These are phyloP conservation scores for Naganishia friedmannii DNA, from an alignment of 768 basidiomycete genomes.

Conservation along the genomic window DNA sequence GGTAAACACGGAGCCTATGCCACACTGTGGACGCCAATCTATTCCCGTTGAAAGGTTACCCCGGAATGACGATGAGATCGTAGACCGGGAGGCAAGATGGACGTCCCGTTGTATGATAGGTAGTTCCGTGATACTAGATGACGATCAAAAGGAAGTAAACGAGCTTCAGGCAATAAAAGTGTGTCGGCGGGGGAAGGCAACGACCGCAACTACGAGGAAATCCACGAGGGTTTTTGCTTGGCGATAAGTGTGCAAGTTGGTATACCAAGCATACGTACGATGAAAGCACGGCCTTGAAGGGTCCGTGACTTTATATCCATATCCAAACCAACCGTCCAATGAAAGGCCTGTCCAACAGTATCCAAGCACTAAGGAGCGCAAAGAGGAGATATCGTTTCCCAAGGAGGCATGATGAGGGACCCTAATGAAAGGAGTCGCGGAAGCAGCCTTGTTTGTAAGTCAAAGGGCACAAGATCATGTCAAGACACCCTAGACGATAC, in stretches of 20 bases:
- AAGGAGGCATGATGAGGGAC: slow-evolving; percentile 11
- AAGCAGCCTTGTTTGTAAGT: slow-evolving; percentile 23
- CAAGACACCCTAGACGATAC: slow-evolving; percentile 17
- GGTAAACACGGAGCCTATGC: slow-evolving; percentile 1
- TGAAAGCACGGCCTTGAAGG: slow-evolving; percentile 2
- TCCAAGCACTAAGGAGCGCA: slow-evolving; percentile 9
- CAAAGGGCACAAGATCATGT: slow-evolving; percentile 11
- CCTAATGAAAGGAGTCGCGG: slow-evolving; percentile 23
- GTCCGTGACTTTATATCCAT: not conserved
- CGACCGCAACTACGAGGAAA: slow-evolving; percentile 28
- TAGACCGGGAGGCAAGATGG: slow-evolving; percentile 7
- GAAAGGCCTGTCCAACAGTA: not conserved
- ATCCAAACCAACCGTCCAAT: not conserved
- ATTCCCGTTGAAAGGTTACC: slow-evolving; percentile 12
- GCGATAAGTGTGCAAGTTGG: slow-evolving; percentile 23
- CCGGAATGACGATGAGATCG: slow-evolving; percentile 16
- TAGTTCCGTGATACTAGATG: not conserved
- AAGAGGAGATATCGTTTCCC: not conserved
- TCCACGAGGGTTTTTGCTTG: slow-evolving; percentile 27
- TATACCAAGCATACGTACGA: slow-evolving; percentile 23
- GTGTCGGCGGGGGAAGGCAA: slow-evolving; percentile 26
- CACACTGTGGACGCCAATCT: slow-evolving; percentile 9
- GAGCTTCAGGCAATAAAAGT: slow-evolving; percentile 22
- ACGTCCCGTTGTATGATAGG: slow-evolving; percentile 17
- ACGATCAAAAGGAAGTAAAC: slow-evolving; percentile 18